phyloP scores from a whole-genome alignment of 2,329 filamentous ascomycete genomes.

The Trichoderma semiorbis region DNA sequence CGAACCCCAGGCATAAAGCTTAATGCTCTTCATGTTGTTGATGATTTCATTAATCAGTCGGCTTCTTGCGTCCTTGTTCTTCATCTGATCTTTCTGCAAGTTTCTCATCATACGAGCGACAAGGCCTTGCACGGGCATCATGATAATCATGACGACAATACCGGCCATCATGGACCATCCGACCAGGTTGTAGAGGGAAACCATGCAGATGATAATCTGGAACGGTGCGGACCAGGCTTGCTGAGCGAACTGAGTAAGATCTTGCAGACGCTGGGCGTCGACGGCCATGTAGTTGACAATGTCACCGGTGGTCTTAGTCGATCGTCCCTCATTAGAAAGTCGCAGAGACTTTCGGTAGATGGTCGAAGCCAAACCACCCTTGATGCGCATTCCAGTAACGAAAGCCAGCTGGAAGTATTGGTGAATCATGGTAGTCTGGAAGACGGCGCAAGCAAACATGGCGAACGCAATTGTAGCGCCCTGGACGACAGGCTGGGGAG shows the following conservation, averaged over 20 bases:
- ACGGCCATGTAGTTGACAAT: slow-evolving; percentile 99
- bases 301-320: slow-evolving; percentile 87
- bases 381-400: slow-evolving; percentile 94
- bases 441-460: slow-evolving; percentile 85
- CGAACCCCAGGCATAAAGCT: slow-evolving; percentile 94
- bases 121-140: slow-evolving; percentile 93
- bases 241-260: slow-evolving; percentile 91
- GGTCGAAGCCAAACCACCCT: slow-evolving; percentile 80
- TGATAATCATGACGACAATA: slow-evolving; percentile 90
- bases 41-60: slow-evolving; percentile 95
- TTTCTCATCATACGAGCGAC: slow-evolving; percentile 93
- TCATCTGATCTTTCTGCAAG: slow-evolving; percentile 95
- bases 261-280: slow-evolving; percentile 90
- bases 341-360: slow-evolving; percentile 91
- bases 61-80: slow-evolving; percentile 94
- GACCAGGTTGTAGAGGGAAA: slow-evolving; percentile 91
- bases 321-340: slow-evolving; percentile 87
- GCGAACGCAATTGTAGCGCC: slow-evolving; percentile 83
- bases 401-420: slow-evolving; percentile 98
- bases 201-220: slow-evolving; percentile 93
- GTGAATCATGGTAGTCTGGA: slow-evolving; percentile 87
- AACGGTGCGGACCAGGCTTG: slow-evolving; percentile 97
- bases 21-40: slow-evolving; percentile 99
- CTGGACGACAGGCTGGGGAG: slow-evolving; percentile 73
- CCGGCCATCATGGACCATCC: slow-evolving; percentile 94